Conservation (phyloP, 192 early-diverging fungal species). For the Diversispora eburnea region DNA sequence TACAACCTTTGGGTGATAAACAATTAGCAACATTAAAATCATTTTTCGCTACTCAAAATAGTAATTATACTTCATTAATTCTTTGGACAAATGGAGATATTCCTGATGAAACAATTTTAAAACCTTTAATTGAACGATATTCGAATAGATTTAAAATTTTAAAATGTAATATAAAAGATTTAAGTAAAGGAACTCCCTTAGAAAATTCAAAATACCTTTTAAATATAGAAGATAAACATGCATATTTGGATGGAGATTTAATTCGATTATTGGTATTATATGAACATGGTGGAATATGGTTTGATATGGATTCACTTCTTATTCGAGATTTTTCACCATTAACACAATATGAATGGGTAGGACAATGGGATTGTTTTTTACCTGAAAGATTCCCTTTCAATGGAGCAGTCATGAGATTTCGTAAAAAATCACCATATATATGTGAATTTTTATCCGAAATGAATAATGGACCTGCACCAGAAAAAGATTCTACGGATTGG, state of each 20-base stretch:
- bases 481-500: slow-evolving; percentile 39
- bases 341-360: slow-evolving; percentile 42
- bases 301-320: slow-evolving; percentile 47
- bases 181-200: slow-evolving; percentile 34
- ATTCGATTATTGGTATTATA: slow-evolving; percentile 42
- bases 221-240: slow-evolving; percentile 36
- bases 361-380: slow-evolving; percentile 48
- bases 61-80: slow-evolving; percentile 32
- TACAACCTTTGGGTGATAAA: slow-evolving; percentile 37
- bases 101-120: slow-evolving; percentile 14
- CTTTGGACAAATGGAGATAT: slow-evolving; percentile 47
- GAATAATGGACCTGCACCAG: slow-evolving; percentile 35
- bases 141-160: slow-evolving; percentile 29
- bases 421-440: slow-evolving; percentile 41
- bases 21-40: slow-evolving; percentile 41
- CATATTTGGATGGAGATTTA: slow-evolving; percentile 45
- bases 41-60: slow-evolving; percentile 43
- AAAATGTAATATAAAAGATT: slow-evolving; percentile 29
- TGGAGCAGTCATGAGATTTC: slow-evolving; percentile 45
- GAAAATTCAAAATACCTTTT: slow-evolving; percentile 32
- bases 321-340: slow-evolving; percentile 42
- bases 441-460: slow-evolving; percentile 44
- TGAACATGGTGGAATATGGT: slow-evolving; percentile 47
- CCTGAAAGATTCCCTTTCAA: slow-evolving; percentile 42
- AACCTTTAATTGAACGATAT: slow-evolving; percentile 30